These are phyloP conservation scores for Boletus tylopilopsis DNA, from an alignment of 768 basidiomycete species.

Conservation along the genomic window DNA sequence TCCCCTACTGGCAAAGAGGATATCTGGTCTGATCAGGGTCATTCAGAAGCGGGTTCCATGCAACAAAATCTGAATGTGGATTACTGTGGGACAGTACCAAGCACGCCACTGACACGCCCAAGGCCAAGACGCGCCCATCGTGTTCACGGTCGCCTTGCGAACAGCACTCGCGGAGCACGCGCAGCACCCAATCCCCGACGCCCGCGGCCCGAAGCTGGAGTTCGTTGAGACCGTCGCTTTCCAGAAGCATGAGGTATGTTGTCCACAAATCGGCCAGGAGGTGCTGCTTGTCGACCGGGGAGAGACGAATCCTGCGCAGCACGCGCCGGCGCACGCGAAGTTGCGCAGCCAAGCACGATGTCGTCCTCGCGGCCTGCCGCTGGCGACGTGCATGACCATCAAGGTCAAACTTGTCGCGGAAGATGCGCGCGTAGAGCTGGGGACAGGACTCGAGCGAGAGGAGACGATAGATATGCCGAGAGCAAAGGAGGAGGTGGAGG, in stretches of 20 bases:
- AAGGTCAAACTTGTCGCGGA: constrained; percentile 47
- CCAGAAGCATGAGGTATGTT: constrained; percentile 57
- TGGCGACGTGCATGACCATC: constrained; percentile 22
- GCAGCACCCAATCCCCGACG: constrained; percentile 32
- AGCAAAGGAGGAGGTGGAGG: constrained; percentile 43
- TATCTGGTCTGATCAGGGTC: constrained; percentile 36
- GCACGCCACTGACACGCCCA: constrained; percentile 32
- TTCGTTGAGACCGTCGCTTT: constrained; percentile 49
- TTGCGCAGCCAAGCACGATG: constrained; percentile 44
- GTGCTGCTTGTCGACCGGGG: constrained; percentile 23
- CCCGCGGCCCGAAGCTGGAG: constrained; percentile 40
- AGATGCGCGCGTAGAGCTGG: constrained; percentile 55
- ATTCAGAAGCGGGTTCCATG: constrained; percentile 23
- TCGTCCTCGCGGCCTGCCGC: constrained; percentile 32
- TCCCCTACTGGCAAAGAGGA: constrained; percentile 34
- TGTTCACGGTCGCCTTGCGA: constrained; percentile 3
- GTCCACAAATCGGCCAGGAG: constrained; percentile 51
- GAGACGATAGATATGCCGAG: constrained; percentile 39
- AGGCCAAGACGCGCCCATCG: constrained; percentile 17
- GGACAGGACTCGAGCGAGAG: constrained; percentile 44
- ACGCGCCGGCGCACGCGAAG: constrained; percentile 45
- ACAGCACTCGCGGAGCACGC: constrained; percentile 19
- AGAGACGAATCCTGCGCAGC: constrained; percentile 44
- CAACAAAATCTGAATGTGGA: constrained; percentile 24
- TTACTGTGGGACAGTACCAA: constrained; percentile 37